phyloP scores from a whole-genome alignment of 192 early-diverging fungal species.

The Backusella tarrabulga region DNA sequence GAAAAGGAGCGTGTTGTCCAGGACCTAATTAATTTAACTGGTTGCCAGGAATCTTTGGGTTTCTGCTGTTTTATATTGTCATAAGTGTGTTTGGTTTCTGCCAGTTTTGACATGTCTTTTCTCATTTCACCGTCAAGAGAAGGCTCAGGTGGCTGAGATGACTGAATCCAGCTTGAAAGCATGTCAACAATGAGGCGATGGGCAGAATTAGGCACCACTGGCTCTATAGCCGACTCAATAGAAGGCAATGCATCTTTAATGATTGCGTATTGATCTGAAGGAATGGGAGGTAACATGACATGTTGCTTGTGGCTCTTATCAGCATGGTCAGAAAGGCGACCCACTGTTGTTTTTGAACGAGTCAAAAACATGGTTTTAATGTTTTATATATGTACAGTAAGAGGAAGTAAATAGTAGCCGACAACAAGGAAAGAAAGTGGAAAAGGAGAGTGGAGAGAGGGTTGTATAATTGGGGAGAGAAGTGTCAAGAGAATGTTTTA shows the following conservation, averaged over 20 bases:
- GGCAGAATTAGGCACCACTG: not conserved
- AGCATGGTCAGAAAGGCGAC: not conserved
- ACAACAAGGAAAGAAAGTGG: not conserved
- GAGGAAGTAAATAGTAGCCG: not conserved
- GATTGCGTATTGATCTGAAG: not conserved
- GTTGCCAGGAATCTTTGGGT: not conserved
- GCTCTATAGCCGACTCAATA: not conserved
- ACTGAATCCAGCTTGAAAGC: not conserved
- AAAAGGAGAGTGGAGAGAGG: not conserved
- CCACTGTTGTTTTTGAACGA: constrained; percentile 7
- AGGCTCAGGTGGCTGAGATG: not conserved
- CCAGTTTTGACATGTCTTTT: not conserved
- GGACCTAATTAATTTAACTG: not conserved
- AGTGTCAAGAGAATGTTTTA: constrained; percentile 12
- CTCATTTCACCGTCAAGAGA: not conserved
- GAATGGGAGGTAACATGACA: not conserved
- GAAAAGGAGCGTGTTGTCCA: not conserved
- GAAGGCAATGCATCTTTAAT: constrained; percentile 5
- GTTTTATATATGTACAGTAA: not conserved
- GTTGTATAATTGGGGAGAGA: not conserved
- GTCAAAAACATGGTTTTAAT: constrained; percentile 5
- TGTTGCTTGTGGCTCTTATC: not conserved
- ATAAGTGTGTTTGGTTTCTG: not conserved
- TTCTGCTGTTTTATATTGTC: not conserved
- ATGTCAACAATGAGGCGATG: not conserved